Conservation (phyloP, 176 grass and related monocot genomes). For the Rhynchospora pubera region DNA sequence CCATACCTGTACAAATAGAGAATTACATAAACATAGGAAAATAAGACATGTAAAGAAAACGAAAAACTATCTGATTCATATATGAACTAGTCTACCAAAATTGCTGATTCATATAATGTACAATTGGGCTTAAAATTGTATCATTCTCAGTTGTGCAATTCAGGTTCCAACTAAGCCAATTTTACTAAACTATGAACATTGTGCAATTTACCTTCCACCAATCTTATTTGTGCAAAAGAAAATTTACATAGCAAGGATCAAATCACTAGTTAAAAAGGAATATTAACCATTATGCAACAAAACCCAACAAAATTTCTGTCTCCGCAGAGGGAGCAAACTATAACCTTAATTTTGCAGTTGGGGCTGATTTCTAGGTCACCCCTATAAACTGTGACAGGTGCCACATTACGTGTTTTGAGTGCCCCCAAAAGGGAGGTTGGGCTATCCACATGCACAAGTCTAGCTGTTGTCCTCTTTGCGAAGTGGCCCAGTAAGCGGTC, state of each 20-base stretch:
- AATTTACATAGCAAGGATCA: background rate
- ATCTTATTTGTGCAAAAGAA: background rate
- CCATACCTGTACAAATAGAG: constrained; percentile 66
- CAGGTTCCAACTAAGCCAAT: background rate
- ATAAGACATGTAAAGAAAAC: constrained; percentile 9
- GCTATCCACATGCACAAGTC: constrained; percentile 60
- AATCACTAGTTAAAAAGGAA: background rate
- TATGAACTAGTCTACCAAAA: background rate
- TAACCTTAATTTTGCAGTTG: constrained; percentile 82
- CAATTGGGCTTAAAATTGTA: background rate
- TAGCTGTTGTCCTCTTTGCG: constrained; percentile 50
- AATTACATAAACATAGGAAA: constrained; percentile 2
- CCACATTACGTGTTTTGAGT: constrained; percentile 70
- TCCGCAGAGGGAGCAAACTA: background rate
- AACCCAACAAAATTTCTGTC: background rate
- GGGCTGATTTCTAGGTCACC: constrained; percentile 81
- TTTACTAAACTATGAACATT: background rate
- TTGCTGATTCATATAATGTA: background rate
- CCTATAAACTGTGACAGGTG: constrained; percentile 88
- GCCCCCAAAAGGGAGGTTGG: constrained; percentile 73
- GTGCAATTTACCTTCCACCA: background rate
- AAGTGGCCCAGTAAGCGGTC: constrained; percentile 59
- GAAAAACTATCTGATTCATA: background rate
- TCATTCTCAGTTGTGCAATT: constrained; percentile 12
- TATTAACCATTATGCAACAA: background rate